Evolutionary conservation across 768 basidiomycete species (phyloP), one percentile per base, ranked within the genome.

Genomic region (Agaricus sinodeliciosus): DNA sequence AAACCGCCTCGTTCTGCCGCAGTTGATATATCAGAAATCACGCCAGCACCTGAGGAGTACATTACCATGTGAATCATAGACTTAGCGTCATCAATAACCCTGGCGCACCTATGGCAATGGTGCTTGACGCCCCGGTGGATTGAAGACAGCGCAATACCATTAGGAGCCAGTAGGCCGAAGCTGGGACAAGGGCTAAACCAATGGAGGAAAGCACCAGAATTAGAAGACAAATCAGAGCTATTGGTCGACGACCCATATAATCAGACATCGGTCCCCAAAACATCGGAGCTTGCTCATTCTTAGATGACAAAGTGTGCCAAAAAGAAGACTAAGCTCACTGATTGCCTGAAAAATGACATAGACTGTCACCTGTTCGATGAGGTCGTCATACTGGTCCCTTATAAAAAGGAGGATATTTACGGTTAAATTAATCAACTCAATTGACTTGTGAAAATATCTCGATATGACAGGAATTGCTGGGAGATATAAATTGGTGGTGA

Each of bases 121-220:
- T 88, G 52, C 87, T 87, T 0, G 89, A 85, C 2, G 84, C 87
- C 1, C 90, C 89, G 2, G 81, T 76, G 1, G 87, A 83, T 71
- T 93, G 90, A 2, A 92, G 25, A 55, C 85, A 88, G 18, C 90
- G 79, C n/a, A 94, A 74, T 12, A 92, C 59, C 70, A 93, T 75
- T 12, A 93, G 69, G 5, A 90, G 68, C 88, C 87, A 92, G 63
- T 87, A 93, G 3, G 74, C 85, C 8, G 70, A 71, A 2, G 73
- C 73, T 1, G 77, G 76, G 25, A 74, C 71, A 4, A 77, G 65
- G 0, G 77, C 78, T n/a, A 80, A 63, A 15, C 77, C 77, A 69
- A 91, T 70, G 59, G 87, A 92, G 2, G 87, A 79, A 7, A 79
- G 51, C 9, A 80, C 69, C 34, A 90, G 73, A 37, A 90, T 73